phyloP scores from a whole-genome alignment of 495 filamentous ascomycete genomes.

The Neurospora sp. region DNA sequence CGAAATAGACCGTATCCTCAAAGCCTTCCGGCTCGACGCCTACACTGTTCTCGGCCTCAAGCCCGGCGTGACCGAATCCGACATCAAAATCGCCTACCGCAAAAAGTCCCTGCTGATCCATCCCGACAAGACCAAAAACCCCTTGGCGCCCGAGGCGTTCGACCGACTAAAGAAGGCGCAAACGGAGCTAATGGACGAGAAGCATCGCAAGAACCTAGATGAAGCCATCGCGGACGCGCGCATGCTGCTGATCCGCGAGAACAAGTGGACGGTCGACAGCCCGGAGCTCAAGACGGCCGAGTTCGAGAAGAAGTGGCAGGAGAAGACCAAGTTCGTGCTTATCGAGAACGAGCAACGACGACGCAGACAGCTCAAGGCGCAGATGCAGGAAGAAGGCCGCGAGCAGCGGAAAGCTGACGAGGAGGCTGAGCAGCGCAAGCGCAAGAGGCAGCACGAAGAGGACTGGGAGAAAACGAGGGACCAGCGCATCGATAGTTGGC shows the following conservation, averaged over 20 bases:
- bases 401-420: constrained; percentile 82
- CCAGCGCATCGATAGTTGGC: constrained; percentile 86
- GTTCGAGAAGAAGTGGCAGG: constrained; percentile 75
- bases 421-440: constrained; percentile 76
- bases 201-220: constrained; percentile 74
- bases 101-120: constrained; percentile 97
- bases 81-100: constrained; percentile 91
- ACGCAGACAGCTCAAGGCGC: constrained; percentile 78
- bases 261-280: constrained; percentile 83
- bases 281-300: constrained; percentile 72
- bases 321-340: constrained; percentile 86
- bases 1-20: constrained; percentile 89
- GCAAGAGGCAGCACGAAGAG: constrained; percentile 85
- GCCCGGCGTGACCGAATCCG: constrained; percentile 87
- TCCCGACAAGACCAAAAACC: constrained; percentile 94
- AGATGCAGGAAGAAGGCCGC: constrained; percentile 92
- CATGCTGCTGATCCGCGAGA: constrained; percentile 84
- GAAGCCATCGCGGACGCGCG: constrained; percentile 94
- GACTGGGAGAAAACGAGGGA: constrained; percentile 92
- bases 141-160: constrained; percentile 86
- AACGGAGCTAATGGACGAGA: constrained; percentile 84
- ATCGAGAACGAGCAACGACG: constrained; percentile 85
- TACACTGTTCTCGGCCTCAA: constrained; percentile 95
- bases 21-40: constrained; percentile 82
- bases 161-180: constrained; percentile 95